These are phyloP conservation scores for Arthroderma uncinatum DNA, from an alignment of 2,329 filamentous ascomycete genomes.

Conservation along the genomic window DNA sequence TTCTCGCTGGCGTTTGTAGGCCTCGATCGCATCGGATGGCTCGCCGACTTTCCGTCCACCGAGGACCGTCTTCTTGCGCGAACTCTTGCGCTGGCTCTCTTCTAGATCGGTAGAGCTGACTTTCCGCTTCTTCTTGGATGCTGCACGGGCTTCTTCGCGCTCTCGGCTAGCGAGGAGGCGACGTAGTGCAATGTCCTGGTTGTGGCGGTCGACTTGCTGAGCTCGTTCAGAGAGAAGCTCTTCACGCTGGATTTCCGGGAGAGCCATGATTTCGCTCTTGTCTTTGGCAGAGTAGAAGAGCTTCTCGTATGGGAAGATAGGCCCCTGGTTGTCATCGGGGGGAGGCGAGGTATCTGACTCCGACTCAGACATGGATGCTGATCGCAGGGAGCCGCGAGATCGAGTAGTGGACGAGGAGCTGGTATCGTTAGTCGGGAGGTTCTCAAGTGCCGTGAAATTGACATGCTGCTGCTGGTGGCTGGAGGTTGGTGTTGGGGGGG, in stretches of 20 bases:
- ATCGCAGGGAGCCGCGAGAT: constrained; percentile 59
- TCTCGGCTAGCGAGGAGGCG: constrained; percentile 61
- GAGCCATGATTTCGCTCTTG: constrained; percentile 65
- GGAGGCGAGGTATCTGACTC: constrained; percentile 53
- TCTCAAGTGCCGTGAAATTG: background rate
- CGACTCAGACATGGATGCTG: constrained; percentile 82
- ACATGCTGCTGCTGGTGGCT: background rate
- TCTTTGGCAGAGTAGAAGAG: constrained; percentile 65
- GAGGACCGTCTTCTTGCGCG: constrained; percentile 57
- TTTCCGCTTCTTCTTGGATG: constrained; percentile 50
- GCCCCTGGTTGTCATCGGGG: constrained; percentile 37
- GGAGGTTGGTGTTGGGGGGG: background rate
- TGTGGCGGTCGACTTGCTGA: constrained; percentile 66
- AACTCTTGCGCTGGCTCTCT: constrained; percentile 62
- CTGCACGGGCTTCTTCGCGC: constrained; percentile 45
- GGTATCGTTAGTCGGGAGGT: background rate
- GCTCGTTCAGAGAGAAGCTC: constrained; percentile 79
- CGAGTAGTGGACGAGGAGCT: constrained; percentile 50
- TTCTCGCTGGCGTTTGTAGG: constrained; percentile 50
- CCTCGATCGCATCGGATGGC: constrained; percentile 62
- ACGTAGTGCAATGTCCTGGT: constrained; percentile 71
- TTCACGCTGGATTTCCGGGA: constrained; percentile 87
- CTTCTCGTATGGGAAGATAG: constrained; percentile 72
- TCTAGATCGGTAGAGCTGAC: constrained; percentile 68
- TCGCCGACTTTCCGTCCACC: constrained; percentile 57